Evolutionary conservation across 2,329 filamentous ascomycete genomes (phyloP).

Genomic region (Didymella lethalis): DNA sequence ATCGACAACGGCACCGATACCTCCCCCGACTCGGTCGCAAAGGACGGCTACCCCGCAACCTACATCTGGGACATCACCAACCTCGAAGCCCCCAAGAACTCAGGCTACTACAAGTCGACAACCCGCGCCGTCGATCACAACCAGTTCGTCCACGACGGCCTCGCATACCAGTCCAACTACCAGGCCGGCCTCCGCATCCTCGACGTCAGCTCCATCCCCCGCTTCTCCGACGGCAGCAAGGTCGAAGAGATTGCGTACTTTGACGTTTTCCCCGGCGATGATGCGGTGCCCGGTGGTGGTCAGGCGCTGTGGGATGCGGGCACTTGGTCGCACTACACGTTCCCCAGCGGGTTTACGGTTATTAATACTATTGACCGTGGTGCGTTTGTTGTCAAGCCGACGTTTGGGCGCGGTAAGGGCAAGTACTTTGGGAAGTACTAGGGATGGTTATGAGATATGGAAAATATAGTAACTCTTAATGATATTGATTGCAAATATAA

Average conservation of each 20-base stretch:
- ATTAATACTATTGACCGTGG: constrained; percentile 60
- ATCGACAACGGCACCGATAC: constrained; percentile 29
- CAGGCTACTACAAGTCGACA: constrained; percentile 53
- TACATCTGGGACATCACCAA: constrained; percentile 51
- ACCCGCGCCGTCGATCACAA: constrained; percentile 56
- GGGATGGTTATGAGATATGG: not conserved
- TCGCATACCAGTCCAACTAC: constrained; percentile 56
- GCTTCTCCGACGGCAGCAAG: constrained; percentile 46
- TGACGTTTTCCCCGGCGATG: constrained; percentile 54
- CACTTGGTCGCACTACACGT: constrained; percentile 54
- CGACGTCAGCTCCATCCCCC: constrained; percentile 52
- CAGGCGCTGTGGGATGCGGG: constrained; percentile 53
- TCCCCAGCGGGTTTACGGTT: constrained; percentile 53
- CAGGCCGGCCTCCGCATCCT: constrained; percentile 54
- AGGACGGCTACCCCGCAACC: constrained; percentile 47
- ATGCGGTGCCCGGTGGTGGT: constrained; percentile 44
- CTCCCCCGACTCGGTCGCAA: constrained; percentile 38
- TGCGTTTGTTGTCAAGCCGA: constrained; percentile 48
- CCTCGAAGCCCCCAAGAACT: constrained; percentile 48
- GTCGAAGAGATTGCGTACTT: constrained; percentile 56
- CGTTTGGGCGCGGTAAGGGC: constrained; percentile 36
- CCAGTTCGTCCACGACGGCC: constrained; percentile 55
- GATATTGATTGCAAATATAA: not conserved
- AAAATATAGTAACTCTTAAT: constrained; percentile 13
- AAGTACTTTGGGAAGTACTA: constrained; percentile 34